phyloP scores from a whole-genome alignment of 2,329 filamentous ascomycete genomes.

The Fusarium phyllophilum region DNA sequence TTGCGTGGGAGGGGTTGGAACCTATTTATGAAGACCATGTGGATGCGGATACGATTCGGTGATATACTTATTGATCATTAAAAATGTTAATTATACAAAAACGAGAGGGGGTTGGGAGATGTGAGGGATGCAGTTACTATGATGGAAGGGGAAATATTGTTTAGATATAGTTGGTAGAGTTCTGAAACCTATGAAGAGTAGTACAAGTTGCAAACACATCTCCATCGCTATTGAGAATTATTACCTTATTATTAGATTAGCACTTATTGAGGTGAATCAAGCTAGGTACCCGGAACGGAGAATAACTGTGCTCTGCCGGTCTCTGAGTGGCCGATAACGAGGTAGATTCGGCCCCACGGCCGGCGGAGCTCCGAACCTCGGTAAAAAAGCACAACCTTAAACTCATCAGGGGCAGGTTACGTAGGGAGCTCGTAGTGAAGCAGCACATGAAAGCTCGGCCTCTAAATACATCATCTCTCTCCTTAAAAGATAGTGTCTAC shows the following conservation, averaged over 20 bases:
- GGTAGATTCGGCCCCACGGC: constrained; percentile 32
- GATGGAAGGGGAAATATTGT: background rate
- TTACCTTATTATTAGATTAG: background rate
- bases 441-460: constrained; percentile 30
- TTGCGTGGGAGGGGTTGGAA: constrained; percentile 77
- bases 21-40: constrained; percentile 70
- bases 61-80: background rate
- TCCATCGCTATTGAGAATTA: background rate
- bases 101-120: background rate
- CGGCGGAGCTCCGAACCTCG: constrained; percentile 33
- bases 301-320: background rate
- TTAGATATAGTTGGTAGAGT: constrained; percentile 1
- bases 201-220: constrained; percentile 8
- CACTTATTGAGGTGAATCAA: background rate
- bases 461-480: background rate
- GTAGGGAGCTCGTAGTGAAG: constrained; percentile 21
- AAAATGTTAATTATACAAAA: constrained; percentile 6
- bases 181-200: background rate
- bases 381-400: constrained; percentile 24
- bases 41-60: constrained; percentile 24
- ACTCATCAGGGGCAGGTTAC: constrained; percentile 26
- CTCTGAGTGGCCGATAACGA: constrained; percentile 21
- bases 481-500: background rate
- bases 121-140: background rate
- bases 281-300: background rate